These are phyloP conservation scores for Xylaria sp. DNA, from an alignment of 2,329 filamentous ascomycete genomes.

Conservation along the genomic window DNA sequence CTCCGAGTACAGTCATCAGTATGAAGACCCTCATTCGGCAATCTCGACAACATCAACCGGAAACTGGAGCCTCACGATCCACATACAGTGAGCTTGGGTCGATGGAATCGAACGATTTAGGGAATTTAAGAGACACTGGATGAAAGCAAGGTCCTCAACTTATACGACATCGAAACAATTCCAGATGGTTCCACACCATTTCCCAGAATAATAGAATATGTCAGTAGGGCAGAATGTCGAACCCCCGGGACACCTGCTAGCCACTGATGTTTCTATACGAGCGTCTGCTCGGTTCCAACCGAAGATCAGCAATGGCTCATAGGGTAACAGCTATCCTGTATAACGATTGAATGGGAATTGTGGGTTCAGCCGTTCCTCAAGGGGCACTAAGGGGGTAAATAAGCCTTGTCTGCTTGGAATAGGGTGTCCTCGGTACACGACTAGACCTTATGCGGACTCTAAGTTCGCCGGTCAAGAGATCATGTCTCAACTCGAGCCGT, in stretches of 20 bases:
- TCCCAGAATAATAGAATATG: background rate
- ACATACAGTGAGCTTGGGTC: conserved; percentile 26
- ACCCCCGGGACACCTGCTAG: background rate
- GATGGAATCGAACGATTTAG: conserved; percentile 22
- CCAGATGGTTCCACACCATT: background rate
- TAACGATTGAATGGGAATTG: background rate
- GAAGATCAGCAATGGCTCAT: background rate
- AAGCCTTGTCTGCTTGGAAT: background rate
- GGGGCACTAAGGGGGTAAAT: background rate
- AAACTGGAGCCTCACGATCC: background rate
- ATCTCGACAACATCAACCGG: background rate
- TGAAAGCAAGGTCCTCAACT: conserved; percentile 3
- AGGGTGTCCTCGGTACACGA: background rate
- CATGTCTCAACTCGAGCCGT: background rate
- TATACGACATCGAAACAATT: background rate
- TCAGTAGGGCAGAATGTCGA: background rate
- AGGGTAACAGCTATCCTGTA: background rate
- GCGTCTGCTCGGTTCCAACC: background rate
- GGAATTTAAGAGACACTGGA: conserved; percentile 11
- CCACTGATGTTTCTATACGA: background rate
- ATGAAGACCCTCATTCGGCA: background rate
- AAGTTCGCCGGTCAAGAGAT: no score
- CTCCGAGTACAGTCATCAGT: background rate
- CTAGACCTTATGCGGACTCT: background rate
- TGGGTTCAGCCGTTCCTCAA: background rate